Conservation (phyloP, 805 yeast species). For the Candida bentonensis region DNA sequence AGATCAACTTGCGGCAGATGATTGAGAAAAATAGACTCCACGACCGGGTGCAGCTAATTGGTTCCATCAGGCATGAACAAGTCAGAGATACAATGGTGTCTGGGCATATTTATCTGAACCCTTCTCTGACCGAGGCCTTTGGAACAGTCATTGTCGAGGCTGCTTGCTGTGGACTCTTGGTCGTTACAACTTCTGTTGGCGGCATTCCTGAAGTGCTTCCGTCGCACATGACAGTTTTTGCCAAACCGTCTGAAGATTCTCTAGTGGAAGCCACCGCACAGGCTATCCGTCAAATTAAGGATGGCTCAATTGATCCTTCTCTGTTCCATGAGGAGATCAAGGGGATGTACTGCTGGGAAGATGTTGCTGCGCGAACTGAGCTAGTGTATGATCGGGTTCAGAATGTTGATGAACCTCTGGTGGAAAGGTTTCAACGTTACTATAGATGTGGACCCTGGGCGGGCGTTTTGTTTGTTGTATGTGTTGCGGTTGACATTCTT, state of each 20-base stretch:
- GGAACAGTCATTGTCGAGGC: slow-evolving; percentile 97
- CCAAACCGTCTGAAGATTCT: slow-evolving; percentile 77
- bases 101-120: slow-evolving; percentile 89
- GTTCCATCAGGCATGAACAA: slow-evolving; percentile 81
- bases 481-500: slow-evolving; percentile 68
- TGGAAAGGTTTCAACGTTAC: slow-evolving; percentile 46
- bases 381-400: slow-evolving; percentile 47
- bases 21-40: slow-evolving; percentile 75
- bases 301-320: slow-evolving; percentile 51
- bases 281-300: slow-evolving; percentile 52
- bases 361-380: slow-evolving; percentile 79
- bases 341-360: slow-evolving; percentile 81
- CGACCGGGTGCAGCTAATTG: slow-evolving; percentile 73
- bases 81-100: slow-evolving; percentile 85
- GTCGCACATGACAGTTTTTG: slow-evolving; percentile 80
- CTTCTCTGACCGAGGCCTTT: slow-evolving; percentile 91
- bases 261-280: slow-evolving; percentile 53
- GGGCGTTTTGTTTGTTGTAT: slow-evolving; percentile 66
- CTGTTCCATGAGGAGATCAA: slow-evolving; percentile 65
- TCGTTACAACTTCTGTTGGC: slow-evolving; percentile 92
- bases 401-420: slow-evolving; percentile 32
- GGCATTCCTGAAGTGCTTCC: slow-evolving; percentile 97
- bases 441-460: slow-evolving; percentile 63
- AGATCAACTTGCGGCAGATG: slow-evolving; percentile 89
- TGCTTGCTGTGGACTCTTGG: slow-evolving; percentile 85